Evolutionary conservation across 257 asterid species (phyloP).

Genomic region (Capsicum rhomboideum): DNA sequence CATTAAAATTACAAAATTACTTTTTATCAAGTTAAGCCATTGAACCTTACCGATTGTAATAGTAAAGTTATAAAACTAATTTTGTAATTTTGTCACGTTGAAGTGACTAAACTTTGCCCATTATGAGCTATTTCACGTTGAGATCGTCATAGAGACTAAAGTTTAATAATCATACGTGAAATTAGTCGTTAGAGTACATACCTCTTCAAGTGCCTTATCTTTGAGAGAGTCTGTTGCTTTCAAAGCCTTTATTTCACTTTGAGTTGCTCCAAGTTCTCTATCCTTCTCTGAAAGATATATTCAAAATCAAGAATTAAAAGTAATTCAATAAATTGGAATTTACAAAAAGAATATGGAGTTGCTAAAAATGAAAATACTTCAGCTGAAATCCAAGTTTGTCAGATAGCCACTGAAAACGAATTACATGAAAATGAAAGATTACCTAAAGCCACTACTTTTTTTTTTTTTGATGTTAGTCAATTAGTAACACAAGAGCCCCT

Average conservation of each 20-base stretch:
- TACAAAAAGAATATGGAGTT: not conserved
- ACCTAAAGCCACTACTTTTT: not conserved
- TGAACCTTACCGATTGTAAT: no score
- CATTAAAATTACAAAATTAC: no score
- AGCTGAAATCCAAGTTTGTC: not conserved
- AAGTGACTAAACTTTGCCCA: no score
- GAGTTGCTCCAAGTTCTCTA: conserved; percentile 51
- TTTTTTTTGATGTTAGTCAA: no score
- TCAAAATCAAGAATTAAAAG: not conserved
- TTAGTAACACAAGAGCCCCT: no score
- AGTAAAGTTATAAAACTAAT: no score
- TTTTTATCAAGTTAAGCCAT: no score
- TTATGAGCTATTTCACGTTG: no score
- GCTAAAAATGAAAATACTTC: not conserved
- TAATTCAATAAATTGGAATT: not conserved
- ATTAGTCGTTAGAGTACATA: conserved; percentile 1
- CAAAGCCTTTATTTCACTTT: conserved; percentile 60
- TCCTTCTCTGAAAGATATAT: conserved; percentile 49
- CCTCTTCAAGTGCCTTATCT: conserved; percentile 83
- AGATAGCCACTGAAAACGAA: not conserved
- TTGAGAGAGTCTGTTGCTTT: conserved; percentile 56
- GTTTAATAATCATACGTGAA: not conserved
- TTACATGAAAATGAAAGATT: not conserved
- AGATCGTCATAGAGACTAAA: not conserved
- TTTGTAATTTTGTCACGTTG: no score